These are phyloP conservation scores for Hyaloscypha finlandica DNA, from an alignment of 495 filamentous ascomycete genomes.

Conservation along the genomic window DNA sequence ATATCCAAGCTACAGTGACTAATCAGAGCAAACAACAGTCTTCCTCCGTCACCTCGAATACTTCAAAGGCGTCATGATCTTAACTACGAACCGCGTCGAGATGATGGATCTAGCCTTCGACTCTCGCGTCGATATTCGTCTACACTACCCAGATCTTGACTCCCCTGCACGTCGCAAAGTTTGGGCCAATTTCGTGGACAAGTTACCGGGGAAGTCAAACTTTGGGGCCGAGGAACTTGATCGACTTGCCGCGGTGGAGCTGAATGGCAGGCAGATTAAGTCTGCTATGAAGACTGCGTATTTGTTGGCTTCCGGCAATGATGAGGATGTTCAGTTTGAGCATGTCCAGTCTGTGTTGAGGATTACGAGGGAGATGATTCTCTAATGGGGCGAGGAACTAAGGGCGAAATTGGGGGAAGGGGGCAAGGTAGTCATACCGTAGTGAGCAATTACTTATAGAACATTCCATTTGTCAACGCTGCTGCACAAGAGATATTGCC, in stretches of 20 bases:
- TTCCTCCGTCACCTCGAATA: slow-evolving; percentile 28
- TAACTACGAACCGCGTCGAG: slow-evolving; percentile 24
- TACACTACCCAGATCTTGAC: slow-evolving; percentile 16
- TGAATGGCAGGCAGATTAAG: slow-evolving; percentile 30
- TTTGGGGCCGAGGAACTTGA: slow-evolving; percentile 3
- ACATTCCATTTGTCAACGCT: too few species aligned
- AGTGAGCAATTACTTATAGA: too few species aligned
- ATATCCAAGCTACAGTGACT: too few species aligned
- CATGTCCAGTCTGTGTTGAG: slow-evolving; percentile 15
- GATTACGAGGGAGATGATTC: slow-evolving; percentile 5
- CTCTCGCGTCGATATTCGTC: slow-evolving; percentile 16
- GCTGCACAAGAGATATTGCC: too few species aligned
- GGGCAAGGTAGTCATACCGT: too few species aligned
- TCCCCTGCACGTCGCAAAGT: background rate
- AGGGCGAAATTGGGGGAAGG: too few species aligned
- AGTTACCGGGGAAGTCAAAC: background rate
- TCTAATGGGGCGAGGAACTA: too few species aligned
- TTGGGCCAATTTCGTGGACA: slow-evolving; percentile 1
- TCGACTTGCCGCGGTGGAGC: slow-evolving; percentile 10
- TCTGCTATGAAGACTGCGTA: slow-evolving; percentile 26
- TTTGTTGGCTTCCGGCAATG: slow-evolving; percentile 17
- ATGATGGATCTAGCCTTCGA: slow-evolving; percentile 21
- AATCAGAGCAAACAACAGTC: background rate
- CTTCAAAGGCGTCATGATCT: slow-evolving; percentile 25
- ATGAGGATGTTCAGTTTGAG: slow-evolving; percentile 6